Conservation (phyloP, 805 yeast genomes). For the Wickerhamiella siamensis region DNA sequence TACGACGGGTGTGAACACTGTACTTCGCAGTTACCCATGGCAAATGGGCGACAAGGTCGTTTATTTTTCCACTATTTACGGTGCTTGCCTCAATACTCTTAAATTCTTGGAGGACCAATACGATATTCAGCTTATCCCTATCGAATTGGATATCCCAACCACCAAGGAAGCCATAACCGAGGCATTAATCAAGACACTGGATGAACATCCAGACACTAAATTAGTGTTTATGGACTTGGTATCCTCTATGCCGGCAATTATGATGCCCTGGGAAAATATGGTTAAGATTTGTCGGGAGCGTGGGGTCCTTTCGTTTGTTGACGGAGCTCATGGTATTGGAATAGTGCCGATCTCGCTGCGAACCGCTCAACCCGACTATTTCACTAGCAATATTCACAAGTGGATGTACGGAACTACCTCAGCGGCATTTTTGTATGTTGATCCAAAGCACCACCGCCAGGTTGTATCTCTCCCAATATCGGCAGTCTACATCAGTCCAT, state of each 20-base stretch:
- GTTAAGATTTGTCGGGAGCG: conserved; percentile 33
- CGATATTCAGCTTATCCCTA: conserved; percentile 22
- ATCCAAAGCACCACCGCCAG: conserved; percentile 33
- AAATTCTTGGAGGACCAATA: conserved; percentile 17
- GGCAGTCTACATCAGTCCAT: conserved; percentile 28
- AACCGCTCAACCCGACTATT: conserved; percentile 40
- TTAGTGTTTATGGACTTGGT: conserved; percentile 42
- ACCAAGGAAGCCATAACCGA: conserved; percentile 30
- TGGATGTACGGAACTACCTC: conserved; percentile 51
- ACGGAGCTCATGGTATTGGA: conserved; percentile 64
- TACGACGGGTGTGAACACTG: conserved; percentile 43
- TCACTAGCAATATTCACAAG: conserved; percentile 50
- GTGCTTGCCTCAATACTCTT: conserved; percentile 39
- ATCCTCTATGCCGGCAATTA: conserved; percentile 49
- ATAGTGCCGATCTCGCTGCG: conserved; percentile 18
- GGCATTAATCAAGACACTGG: conserved; percentile 18
- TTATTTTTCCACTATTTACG: conserved; percentile 37
- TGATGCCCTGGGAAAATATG: conserved; percentile 40
- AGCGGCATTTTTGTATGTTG: conserved; percentile 44
- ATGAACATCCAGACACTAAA: conserved; percentile 23
- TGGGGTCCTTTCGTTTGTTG: conserved; percentile 41
- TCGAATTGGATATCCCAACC: conserved; percentile 33
- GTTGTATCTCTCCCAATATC: conserved; percentile 49
- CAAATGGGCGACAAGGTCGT: conserved; percentile 38
- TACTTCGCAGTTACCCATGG: conserved; percentile 41